Evolutionary conservation across 345 rosid species (phyloP), one percentile per base, ranked within the genome.

Genomic region (Populus deltoides): DNA sequence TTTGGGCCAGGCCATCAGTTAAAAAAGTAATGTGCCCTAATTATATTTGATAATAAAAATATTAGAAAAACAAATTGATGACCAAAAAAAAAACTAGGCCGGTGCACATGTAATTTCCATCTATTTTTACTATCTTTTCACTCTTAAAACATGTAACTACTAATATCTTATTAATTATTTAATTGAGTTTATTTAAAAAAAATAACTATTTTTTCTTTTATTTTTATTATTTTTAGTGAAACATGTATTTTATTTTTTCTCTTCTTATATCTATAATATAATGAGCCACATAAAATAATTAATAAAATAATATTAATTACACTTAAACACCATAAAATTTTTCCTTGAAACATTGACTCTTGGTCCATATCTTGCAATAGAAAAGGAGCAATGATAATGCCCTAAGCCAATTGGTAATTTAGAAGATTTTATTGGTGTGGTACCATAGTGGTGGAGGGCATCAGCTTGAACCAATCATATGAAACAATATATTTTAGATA

Each of bases 311-410:
- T 31, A 31, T 31, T 31, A 3, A 4, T 31, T 31, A 31, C 33
- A 31, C 3, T 31, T 31, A 31, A 31, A 31, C 33, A 3, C 4
- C 33, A 31, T 31, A 3, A 31, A 31, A 31, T 31, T 31, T 31
- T 31, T 31, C 33, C 33, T 31, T 31, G 33, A 31, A 31, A 31
- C 4, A 2, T 15, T 47, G 53, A 47, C 53, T 5, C 53, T 3
- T 47, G 18, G 16, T 47, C 53, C 13, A 47, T 38, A 6, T 38
- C 7, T 38, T 38, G 8, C 7, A 38, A 7, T 7, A 15, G 2
- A 15, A 0, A 15, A 0, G 6, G 0, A 1, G 20, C 4, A 16
- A 47, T 47, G 20, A 3, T 1, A 17, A 7, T 51, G n/a, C n/a
- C 3, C 22, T 51, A 1, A 16, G 1, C 22, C 18, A 18, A 51